These are phyloP conservation scores for Aspergillus quadrilineatus DNA, from an alignment of 2,329 filamentous ascomycete species.

Conservation along the genomic window DNA sequence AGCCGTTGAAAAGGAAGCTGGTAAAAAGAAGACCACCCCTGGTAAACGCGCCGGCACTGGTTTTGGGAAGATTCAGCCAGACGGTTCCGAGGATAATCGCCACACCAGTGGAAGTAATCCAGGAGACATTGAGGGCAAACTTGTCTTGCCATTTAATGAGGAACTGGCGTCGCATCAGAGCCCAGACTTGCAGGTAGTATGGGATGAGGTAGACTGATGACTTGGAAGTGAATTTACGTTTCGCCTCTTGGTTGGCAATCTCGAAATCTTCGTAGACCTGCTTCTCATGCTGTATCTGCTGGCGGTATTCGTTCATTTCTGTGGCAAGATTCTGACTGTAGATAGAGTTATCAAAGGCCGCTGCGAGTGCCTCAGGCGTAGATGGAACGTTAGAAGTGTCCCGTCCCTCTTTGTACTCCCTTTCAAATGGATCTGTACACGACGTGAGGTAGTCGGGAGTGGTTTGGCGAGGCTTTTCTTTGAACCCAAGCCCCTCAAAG, in stretches of 20 bases:
- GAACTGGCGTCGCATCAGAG: slow-evolving; percentile 79
- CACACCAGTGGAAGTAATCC: slow-evolving; percentile 69
- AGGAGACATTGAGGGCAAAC: slow-evolving; percentile 71
- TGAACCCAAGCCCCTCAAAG: slow-evolving; percentile 75
- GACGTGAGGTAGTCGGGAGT: slow-evolving; percentile 79
- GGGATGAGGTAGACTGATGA: slow-evolving; percentile 80
- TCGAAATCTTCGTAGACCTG: slow-evolving; percentile 74
- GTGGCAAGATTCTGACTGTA: slow-evolving; percentile 56
- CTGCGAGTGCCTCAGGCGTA: slow-evolving; percentile 61
- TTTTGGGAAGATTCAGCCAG: slow-evolving; percentile 67
- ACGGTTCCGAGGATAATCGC: slow-evolving; percentile 78
- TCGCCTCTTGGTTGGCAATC: slow-evolving; percentile 71
- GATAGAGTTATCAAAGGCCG: slow-evolving; percentile 67
- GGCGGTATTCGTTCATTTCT: slow-evolving; percentile 70
- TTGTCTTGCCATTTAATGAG: slow-evolving; percentile 83
- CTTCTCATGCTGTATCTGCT: slow-evolving; percentile 62
- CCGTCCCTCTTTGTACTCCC: slow-evolving; percentile 9
- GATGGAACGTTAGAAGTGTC: slow-evolving; percentile 7
- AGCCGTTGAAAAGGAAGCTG: slow-evolving; percentile 79
- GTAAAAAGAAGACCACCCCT: slow-evolving; percentile 81
- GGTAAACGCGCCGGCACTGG: slow-evolving; percentile 69
- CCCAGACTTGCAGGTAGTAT: slow-evolving; percentile 80
- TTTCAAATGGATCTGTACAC: slow-evolving; percentile 54
- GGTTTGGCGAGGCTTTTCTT: slow-evolving; percentile 72
- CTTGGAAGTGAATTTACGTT: slow-evolving; percentile 68